These are phyloP conservation scores for Actinomortierella ambigua DNA, from an alignment of 371 early-diverging fungal species.

Conservation along the genomic window DNA sequence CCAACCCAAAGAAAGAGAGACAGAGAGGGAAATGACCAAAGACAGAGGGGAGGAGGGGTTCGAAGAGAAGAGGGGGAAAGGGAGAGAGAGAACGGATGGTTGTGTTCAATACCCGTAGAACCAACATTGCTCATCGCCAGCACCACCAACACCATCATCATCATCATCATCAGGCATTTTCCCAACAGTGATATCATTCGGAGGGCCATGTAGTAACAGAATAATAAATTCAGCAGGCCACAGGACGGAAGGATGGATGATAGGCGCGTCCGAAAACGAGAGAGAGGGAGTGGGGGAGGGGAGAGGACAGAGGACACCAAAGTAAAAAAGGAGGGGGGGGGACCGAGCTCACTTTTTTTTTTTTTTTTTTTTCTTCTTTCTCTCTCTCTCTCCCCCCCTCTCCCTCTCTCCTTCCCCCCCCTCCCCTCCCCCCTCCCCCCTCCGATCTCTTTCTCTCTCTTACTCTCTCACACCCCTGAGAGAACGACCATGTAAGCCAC, in stretches of 20 bases:
- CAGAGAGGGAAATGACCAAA: neutral
- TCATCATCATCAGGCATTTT: no score
- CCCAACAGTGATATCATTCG: no score
- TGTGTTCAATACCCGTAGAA: neutral
- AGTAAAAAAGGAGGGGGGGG: neutral
- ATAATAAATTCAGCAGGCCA: neutral
- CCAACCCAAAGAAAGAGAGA: constrained; percentile 1
- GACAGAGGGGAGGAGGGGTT: neutral
- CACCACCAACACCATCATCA: no score
- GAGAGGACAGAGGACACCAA: neutral
- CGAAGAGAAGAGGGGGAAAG: neutral
- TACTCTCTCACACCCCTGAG: no score
- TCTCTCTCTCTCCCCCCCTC: no score
- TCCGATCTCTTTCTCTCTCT: no score
- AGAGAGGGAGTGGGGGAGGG: constrained; percentile 5
- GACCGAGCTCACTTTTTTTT: no score
- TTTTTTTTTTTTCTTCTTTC: no score
- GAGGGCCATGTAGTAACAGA: no score
- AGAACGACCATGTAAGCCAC: no score
- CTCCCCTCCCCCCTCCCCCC: no score
- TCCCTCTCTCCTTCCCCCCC: no score
- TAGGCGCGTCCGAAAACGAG: neutral
- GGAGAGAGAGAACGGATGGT: neutral
- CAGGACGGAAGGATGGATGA: neutral
- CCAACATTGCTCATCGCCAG: neutral